Conservation (phyloP, 2,329 filamentous ascomycete genomes). For the Ophiostoma angusticollis region DNA sequence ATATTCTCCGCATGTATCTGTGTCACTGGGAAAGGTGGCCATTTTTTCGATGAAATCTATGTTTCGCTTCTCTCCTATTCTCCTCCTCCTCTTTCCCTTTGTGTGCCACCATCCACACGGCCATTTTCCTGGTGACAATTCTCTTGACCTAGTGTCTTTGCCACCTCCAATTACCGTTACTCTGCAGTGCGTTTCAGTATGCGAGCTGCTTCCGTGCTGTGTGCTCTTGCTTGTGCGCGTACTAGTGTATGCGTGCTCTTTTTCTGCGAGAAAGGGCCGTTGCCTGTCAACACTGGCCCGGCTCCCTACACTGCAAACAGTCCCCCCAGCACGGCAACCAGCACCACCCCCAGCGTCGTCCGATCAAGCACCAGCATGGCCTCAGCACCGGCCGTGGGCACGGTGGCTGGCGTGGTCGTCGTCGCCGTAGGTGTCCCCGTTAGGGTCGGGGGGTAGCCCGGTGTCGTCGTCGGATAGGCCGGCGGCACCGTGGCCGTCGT, state of each 20-base stretch:
- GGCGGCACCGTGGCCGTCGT: not conserved
- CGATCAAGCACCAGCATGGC: conserved; percentile 10
- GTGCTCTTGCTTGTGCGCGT: not conserved
- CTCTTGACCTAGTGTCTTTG: no score
- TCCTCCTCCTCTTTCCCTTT: no score
- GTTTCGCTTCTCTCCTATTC: no score
- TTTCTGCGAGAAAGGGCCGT: not conserved
- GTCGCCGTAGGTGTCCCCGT: conserved; percentile 1
- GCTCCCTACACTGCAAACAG: conserved; percentile 12
- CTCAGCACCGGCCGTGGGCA: conserved; percentile 14
- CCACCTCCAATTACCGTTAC: conserved; percentile 1
- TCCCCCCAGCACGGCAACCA: conserved; percentile 12
- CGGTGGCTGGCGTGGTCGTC: conserved; percentile 6
- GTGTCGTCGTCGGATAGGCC: not conserved
- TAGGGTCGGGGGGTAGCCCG: not conserved
- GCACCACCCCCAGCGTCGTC: conserved; percentile 11
- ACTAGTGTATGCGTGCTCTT: no score
- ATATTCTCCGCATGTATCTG: no score
- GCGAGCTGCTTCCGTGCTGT: not conserved
- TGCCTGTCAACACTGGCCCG: not conserved
- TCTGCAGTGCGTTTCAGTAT: conserved; percentile 5
- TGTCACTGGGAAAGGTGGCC: no score
- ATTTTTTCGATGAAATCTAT: no score
- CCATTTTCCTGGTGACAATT: no score
- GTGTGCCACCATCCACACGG: no score